Evolutionary conservation across 768 basidiomycete genomes (phyloP), one percentile per base, ranked within the genome.

Genomic region (Tulasnella sp.): DNA sequence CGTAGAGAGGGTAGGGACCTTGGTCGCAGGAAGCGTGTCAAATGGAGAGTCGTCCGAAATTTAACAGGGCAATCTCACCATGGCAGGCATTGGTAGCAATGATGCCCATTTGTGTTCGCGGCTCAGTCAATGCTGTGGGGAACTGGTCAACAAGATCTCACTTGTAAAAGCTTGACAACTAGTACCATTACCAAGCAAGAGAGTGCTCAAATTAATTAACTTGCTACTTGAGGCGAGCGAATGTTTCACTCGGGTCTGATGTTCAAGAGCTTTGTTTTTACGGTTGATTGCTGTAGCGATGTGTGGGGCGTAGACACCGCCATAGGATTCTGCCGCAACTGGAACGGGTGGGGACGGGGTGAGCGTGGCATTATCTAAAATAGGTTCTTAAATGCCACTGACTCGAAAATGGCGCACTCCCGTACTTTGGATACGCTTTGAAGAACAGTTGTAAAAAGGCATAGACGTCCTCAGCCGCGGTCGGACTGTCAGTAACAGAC

Each of bases 391-490:
- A 68, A 36, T 12, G 18, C 10, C 62, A 68, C 62, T 34, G 12
- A 68, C 62, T 68, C 27, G 31, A 68, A 88, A 96, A 93, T 0
- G 92, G 90, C 12, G 87, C 85, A 24, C 86, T 86, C 14, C 92
- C 87, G 83, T 94, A 96, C 84, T 95, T 84, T 8, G 92, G 89
- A 88, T 91, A 96, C 62, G 92, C 88, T 27, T 86, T 85, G 78
- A 94, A 86, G 90, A 95, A 96, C 62, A 96, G 88, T 82, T 94
- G 88, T 71, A 94, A 86, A 88, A 94, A 94, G 3, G 92, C 92
- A 84, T 93, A 92, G 21, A 99, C 95, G 80, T 98, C 97, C 85
- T 93, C 89, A 31, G 94, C 97, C 1, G 95, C 95, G 31, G 91
- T 91, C 5, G 94, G 95, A 77, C 92, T 93, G 71, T 89, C 94